Conservation (phyloP, 306 rosid genomes). For the Lathyrus oleraceus region DNA sequence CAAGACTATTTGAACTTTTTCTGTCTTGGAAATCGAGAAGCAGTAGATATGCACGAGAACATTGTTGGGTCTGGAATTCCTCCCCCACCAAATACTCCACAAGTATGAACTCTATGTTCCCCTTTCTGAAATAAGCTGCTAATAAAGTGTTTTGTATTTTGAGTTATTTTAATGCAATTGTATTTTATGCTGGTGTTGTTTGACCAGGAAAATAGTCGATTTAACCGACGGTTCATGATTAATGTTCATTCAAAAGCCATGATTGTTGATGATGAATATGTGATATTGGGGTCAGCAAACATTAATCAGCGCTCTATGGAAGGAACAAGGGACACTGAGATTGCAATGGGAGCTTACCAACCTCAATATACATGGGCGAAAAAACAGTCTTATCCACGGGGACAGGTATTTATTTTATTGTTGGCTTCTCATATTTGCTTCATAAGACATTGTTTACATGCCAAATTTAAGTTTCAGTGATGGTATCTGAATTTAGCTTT, state of each 20-base stretch:
- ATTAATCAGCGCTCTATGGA: constrained; percentile 97
- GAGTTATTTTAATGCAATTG: constrained; percentile 3
- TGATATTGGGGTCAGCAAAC: constrained; percentile 92
- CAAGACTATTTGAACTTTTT: constrained; percentile 91
- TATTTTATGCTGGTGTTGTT: constrained; percentile 36
- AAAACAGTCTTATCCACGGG: constrained; percentile 57
- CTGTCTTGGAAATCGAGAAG: constrained; percentile 95
- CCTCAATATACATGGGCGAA: constrained; percentile 81
- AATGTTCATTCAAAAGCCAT: too few species aligned
- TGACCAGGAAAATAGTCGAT: constrained; percentile 66
- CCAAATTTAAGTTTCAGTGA: background rate
- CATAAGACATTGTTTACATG: background rate
- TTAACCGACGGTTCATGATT: constrained; percentile 52
- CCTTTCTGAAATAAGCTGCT: background rate
- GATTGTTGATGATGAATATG: too few species aligned
- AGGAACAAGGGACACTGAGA: constrained; percentile 96
- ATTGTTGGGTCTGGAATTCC: constrained; percentile 50
- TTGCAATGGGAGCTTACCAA: constrained; percentile 96
- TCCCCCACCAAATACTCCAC: constrained; percentile 68
- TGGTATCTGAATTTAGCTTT: constrained; percentile 16
- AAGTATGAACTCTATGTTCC: constrained; percentile 47
- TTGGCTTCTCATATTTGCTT: constrained; percentile 20
- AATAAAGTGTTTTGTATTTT: background rate
- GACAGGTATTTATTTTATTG: constrained; percentile 73
- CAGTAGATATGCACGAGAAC: constrained; percentile 45